Percentiles rank a stretch among this genome's conserved stretches.
phyloP scores from a whole-genome alignment of 331 rosid genomes.

The Spiraea crenata region DNA sequence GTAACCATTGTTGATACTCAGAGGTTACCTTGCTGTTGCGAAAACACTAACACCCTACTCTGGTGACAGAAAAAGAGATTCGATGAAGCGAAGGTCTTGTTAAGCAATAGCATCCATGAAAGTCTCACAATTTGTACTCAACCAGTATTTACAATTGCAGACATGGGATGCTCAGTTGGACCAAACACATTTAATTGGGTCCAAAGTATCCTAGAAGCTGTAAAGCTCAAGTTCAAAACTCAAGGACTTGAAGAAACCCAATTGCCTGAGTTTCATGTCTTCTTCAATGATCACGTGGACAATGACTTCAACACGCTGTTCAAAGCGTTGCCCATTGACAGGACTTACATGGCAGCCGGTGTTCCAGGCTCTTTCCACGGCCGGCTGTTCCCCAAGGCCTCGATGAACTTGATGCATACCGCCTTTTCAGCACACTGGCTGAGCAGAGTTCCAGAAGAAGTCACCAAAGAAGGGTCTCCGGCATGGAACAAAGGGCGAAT shows the following conservation, averaged over 20 bases:
- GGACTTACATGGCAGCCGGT: conserved; percentile 4
- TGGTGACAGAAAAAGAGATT: neutral
- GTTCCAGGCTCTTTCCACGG: conserved; percentile 8
- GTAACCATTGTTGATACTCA: too few species aligned
- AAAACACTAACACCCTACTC: neutral
- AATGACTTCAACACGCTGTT: conserved; percentile 10
- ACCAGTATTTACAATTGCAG: neutral
- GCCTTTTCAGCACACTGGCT: conserved; percentile 32
- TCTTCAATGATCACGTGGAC: neutral
- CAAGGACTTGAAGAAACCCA: neutral
- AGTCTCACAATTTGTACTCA: neutral
- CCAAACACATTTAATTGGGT: neutral
- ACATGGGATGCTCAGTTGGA: conserved; percentile 6
- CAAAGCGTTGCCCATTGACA: neutral
- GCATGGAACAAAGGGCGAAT: conserved; percentile 46
- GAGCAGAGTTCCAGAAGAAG: conserved; percentile 30
- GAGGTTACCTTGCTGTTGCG: too few species aligned
- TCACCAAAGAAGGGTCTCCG: conserved; percentile 18
- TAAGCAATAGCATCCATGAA: neutral
- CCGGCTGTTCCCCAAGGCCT: conserved; percentile 2
- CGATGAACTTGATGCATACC: conserved; percentile 18
- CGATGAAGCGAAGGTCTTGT: neutral
- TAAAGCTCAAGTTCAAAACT: conserved; percentile 1
- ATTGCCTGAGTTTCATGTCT: conserved; percentile 3
- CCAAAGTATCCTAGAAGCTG: conserved; percentile 1